A percentile compares a stretch with the other conserved stretches of the same genome.
Evolutionary conservation across 306 rosid genomes (phyloP).

Genomic region (Dryas drummondii): DNA sequence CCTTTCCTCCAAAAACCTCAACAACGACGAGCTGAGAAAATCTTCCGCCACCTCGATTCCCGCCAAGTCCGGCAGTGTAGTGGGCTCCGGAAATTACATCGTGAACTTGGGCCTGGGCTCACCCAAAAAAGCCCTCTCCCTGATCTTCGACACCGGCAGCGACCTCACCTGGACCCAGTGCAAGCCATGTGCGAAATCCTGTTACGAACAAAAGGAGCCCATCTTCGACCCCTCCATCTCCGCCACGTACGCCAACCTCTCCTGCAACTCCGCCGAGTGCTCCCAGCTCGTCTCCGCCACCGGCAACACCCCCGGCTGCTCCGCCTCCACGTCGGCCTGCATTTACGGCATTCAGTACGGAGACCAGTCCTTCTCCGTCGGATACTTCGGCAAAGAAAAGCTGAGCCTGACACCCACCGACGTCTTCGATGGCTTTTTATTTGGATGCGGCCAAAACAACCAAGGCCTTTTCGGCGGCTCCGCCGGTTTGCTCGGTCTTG

Average conservation of each 20-base stretch:
- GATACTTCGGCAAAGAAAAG: conserved; percentile 51
- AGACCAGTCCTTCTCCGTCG: conserved; percentile 56
- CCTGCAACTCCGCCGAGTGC: conserved; percentile 44
- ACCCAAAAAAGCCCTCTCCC: conserved; percentile 51
- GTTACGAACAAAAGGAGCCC: conserved; percentile 55
- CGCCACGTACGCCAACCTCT: conserved; percentile 42
- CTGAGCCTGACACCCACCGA: conserved; percentile 34
- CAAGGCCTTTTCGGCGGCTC: conserved; percentile 52
- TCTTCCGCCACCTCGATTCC: conserved; percentile 35
- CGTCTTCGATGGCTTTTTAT: conserved; percentile 33
- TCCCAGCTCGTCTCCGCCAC: conserved; percentile 50
- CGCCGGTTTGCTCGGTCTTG: conserved; percentile 74
- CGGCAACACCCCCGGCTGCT: conserved; percentile 44
- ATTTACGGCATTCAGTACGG: conserved; percentile 51
- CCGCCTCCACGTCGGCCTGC: conserved; percentile 34
- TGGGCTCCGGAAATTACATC: conserved; percentile 59
- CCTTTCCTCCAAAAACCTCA: background rate
- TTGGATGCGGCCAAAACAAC: conserved; percentile 82
- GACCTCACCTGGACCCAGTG: conserved; percentile 87
- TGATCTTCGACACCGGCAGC: conserved; percentile 67
- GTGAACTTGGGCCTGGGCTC: conserved; percentile 65
- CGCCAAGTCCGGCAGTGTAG: conserved; percentile 43
- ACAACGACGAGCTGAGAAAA: background rate
- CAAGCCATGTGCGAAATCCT: conserved; percentile 45
- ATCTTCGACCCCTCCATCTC: conserved; percentile 50